These are phyloP conservation scores for Kluyveromyces dobzhanskii DNA, from an alignment of 805 yeast genomes.

Conservation along the genomic window DNA sequence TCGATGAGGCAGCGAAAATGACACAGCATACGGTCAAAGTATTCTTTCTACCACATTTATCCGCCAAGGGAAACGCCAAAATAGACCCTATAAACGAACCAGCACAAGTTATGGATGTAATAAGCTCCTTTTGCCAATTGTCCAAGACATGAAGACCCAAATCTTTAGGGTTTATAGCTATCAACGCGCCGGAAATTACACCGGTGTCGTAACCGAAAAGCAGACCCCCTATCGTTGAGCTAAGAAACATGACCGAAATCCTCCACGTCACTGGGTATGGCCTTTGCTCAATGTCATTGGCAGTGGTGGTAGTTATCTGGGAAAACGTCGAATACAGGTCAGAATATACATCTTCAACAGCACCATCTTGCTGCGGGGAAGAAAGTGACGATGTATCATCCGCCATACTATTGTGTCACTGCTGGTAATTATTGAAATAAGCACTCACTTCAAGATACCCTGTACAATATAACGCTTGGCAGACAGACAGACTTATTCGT, in stretches of 20 bases:
- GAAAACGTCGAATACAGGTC: conserved; percentile 25
- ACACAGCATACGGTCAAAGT: conserved; percentile 36
- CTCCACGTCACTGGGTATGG: conserved; percentile 18
- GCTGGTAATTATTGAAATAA: too few relatives aligned
- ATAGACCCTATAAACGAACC: conserved; percentile 50
- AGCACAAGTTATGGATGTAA: conserved; percentile 40
- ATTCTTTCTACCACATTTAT: conserved; percentile 37
- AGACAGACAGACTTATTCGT: too few relatives aligned
- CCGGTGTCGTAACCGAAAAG: conserved; percentile 62
- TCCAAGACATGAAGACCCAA: conserved; percentile 28
- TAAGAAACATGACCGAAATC: conserved; percentile 14
- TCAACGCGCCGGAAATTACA: conserved; percentile 50
- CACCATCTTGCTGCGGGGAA: conserved; percentile 1
- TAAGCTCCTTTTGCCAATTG: conserved; percentile 31
- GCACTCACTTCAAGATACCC: too few relatives aligned
- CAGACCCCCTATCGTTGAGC: conserved; percentile 49
- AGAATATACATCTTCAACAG: conserved; percentile 20
- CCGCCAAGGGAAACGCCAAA: conserved; percentile 42
- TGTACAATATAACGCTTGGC: too few relatives aligned
- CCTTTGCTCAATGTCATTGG: conserved; percentile 24
- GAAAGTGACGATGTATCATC: not conserved
- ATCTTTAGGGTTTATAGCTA: conserved; percentile 36
- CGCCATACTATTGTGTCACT: not conserved
- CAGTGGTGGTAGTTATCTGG: conserved; percentile 21
- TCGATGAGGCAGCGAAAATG: conserved; percentile 39